A percentile compares a stretch with the other conserved stretches of the same genome.
Conservation (phyloP, 768 basidiomycete species). For the Cubamyces lactineus region DNA sequence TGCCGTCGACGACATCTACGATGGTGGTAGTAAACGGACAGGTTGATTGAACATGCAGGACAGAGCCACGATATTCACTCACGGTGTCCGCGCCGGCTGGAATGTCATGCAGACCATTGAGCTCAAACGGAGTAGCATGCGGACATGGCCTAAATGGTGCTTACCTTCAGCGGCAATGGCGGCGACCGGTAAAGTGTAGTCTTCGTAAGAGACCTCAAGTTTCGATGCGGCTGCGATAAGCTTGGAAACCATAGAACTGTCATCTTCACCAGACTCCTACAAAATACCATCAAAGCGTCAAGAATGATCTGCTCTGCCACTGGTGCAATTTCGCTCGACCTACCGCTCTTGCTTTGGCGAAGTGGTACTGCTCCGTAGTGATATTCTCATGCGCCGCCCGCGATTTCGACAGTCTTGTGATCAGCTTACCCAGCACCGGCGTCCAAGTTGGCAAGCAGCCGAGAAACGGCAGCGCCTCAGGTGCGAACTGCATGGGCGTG, state of each 20-base stretch:
- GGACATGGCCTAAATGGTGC: too few relatives aligned
- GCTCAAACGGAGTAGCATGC: neutral
- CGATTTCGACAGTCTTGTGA: neutral
- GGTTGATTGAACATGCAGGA: too few relatives aligned
- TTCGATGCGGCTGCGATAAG: neutral
- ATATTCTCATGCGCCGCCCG: neutral
- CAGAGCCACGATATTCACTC: neutral
- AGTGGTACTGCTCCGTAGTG: neutral
- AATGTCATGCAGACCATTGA: neutral
- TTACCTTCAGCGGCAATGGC: conserved; percentile 6
- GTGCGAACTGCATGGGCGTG: neutral
- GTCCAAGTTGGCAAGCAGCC: conserved; percentile 4
- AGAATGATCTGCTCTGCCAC: too few relatives aligned
- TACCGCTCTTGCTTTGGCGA: neutral
- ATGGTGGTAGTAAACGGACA: neutral
- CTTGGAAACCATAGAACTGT: neutral
- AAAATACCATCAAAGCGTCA: neutral
- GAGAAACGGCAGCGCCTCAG: conserved; percentile 2
- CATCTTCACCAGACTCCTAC: neutral
- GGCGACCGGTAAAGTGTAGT: neutral
- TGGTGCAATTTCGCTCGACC: too few relatives aligned
- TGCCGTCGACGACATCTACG: conserved; percentile 29
- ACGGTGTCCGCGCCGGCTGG: conserved; percentile 28
- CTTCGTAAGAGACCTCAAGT: neutral
- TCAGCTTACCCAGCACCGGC: neutral